Evolutionary conservation across 805 yeast species (phyloP), one percentile per base, ranked within the genome.

Genomic region (Kregervanrija pseudodelftensis): DNA sequence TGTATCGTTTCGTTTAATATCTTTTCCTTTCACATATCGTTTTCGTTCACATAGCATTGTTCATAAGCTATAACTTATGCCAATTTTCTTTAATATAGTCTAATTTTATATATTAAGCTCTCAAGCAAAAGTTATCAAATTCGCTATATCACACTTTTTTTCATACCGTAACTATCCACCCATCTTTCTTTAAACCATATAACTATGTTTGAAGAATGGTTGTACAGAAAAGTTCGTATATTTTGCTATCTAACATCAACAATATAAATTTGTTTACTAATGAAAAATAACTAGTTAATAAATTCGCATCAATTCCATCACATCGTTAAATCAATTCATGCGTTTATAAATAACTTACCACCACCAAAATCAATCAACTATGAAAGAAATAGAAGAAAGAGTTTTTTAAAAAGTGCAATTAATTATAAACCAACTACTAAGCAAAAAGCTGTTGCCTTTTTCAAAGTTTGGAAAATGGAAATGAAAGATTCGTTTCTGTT

Each of bases 261-360:
- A 16, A 11, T 8, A 9, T 14, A 10, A 10, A 14, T 36, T 11
- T 8, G 33, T 33, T 10, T 22, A 36, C 36, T 39, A 41, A 45
- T 44, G 2, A 16, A 9, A 22, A 28, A 64, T 64, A 16, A 5
- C 16, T 33, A 67, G 66, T 66, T 85, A 11, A 69, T 83, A 61
- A 67, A 66, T 39, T 80, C 87, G 10, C 74, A 71, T 2, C 66
- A 73, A 0, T 85, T 85, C 54, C 78, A 82, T 52, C 64, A 74
- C 28, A 76, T 81, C 67, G 95, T 84, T 4, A 66, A 78, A 35
- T 64, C 68, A 11, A 65, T 85, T 1, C 83, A 84, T 55, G 82
- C 83, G 35, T 71, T 70, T 45, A 72, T 85, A 32, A 85, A 85
- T 54, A 74, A 82, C 2, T 68, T 80, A 5, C 77, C 79, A 2